A percentile compares a stretch with the other conserved stretches of the same genome.
These are phyloP conservation scores for Crithidia brevicula DNA, from an alignment of 208 protist genomes.

Conservation along the genomic window DNA sequence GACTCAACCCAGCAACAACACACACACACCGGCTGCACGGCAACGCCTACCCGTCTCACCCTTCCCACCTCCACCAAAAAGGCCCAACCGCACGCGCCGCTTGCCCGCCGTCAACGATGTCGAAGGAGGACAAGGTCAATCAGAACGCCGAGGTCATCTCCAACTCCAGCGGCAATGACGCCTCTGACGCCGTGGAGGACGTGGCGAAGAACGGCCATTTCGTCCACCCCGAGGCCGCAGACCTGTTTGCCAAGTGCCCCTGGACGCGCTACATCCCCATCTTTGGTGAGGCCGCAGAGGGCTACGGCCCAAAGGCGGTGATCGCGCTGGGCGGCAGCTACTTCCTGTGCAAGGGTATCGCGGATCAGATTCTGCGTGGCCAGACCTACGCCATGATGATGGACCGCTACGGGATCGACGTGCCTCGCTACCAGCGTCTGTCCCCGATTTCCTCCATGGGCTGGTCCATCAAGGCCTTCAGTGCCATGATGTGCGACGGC, in stretches of 20 bases:
- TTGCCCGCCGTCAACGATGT: too few relatives aligned
- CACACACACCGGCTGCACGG: background rate
- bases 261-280: conserved; percentile 40
- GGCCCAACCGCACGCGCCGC: too few relatives aligned
- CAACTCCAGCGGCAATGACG: background rate
- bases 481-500: conserved; percentile 64
- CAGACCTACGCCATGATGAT: conserved; percentile 53
- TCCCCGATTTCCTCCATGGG: conserved; percentile 42
- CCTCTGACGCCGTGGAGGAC: background rate
- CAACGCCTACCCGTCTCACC: too few relatives aligned
- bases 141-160: conserved; percentile 11
- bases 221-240: conserved; percentile 36
- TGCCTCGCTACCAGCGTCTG: conserved; percentile 44
- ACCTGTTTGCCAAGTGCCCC: conserved; percentile 30
- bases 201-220: background rate
- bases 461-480: conserved; percentile 72
- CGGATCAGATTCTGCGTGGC: conserved; percentile 50
- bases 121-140: conserved; percentile 4
- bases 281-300: conserved; percentile 39
- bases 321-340: conserved; percentile 41
- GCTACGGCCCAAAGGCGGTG: conserved; percentile 38
- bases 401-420: conserved; percentile 34
- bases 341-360: conserved; percentile 60
- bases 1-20: background rate
- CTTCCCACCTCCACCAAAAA: background rate